phyloP scores from a whole-genome alignment of 257 asterid genomes.

The Jacaranda copaia region DNA sequence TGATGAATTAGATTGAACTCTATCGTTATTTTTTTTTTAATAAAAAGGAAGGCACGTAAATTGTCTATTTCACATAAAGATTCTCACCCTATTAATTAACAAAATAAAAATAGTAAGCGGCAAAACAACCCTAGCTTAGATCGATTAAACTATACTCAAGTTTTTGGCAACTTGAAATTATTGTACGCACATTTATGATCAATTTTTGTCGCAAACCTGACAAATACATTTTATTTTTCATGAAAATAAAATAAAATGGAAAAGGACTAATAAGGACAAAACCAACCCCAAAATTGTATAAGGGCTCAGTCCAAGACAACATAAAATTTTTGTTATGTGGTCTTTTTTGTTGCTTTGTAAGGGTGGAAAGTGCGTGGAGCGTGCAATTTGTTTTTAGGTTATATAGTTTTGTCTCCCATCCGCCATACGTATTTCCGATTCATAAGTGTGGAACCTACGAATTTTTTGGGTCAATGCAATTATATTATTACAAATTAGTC shows the following conservation, averaged over 20 bases:
- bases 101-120: neutral
- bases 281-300: neutral
- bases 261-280: slow-evolving; percentile 24
- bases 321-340: slow-evolving; percentile 25
- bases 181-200: slow-evolving; percentile 16
- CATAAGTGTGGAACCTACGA: slow-evolving; percentile 44
- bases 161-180: neutral
- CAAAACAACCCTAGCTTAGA: neutral
- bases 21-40: no score
- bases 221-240: neutral
- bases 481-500: slow-evolving; percentile 40
- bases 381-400: slow-evolving; percentile 31
- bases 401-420: slow-evolving; percentile 5
- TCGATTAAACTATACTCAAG: neutral
- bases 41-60: no score
- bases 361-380: slow-evolving; percentile 24
- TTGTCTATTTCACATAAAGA: no score
- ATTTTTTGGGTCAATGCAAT: slow-evolving; percentile 49
- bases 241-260: neutral
- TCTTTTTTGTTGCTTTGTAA: slow-evolving; percentile 36
- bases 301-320: slow-evolving; percentile 24
- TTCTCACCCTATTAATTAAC: no score
- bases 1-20: no score
- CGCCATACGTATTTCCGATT: slow-evolving; percentile 14
- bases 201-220: slow-evolving; percentile 16